phyloP scores from a whole-genome alignment of 2,329 filamentous ascomycete species.

The Didymosphaeria variabile region DNA sequence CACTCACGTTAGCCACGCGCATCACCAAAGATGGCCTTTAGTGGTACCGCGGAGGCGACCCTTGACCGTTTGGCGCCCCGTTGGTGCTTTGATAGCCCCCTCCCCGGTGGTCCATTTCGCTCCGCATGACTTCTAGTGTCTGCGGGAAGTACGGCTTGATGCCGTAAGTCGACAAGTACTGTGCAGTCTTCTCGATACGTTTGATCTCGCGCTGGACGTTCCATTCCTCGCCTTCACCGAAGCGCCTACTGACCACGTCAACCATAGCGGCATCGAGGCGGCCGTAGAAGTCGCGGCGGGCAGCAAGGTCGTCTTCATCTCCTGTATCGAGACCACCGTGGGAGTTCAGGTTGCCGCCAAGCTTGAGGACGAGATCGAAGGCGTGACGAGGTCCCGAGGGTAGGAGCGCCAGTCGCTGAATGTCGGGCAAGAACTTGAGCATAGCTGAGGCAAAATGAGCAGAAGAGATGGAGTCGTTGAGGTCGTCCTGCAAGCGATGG shows the following conservation, averaged over 20 bases:
- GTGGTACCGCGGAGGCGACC: slow-evolving; percentile 49
- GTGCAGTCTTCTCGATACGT: slow-evolving; percentile 64
- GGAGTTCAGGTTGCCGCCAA: slow-evolving; percentile 64
- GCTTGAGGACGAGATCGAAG: slow-evolving; percentile 64
- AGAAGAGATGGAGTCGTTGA: slow-evolving; percentile 63
- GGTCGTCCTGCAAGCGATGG: slow-evolving; percentile 64
- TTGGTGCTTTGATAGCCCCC: slow-evolving; percentile 23
- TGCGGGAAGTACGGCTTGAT: slow-evolving; percentile 63
- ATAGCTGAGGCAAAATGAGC: slow-evolving; percentile 63
- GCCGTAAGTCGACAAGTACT: slow-evolving; percentile 61
- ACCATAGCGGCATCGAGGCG: slow-evolving; percentile 61
- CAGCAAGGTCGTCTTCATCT: slow-evolving; percentile 58
- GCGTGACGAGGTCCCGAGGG: slow-evolving; percentile 59
- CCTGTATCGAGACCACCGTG: slow-evolving; percentile 62
- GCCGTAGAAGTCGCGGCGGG: slow-evolving; percentile 60
- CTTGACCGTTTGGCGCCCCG: slow-evolving; percentile 38
- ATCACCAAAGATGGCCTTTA: slow-evolving; percentile 20
- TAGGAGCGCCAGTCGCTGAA: slow-evolving; percentile 59
- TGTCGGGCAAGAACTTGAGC: slow-evolving; percentile 64
- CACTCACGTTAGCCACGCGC: slow-evolving; percentile 1
- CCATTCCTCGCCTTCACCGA: slow-evolving; percentile 63
- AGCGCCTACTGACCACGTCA: slow-evolving; percentile 60
- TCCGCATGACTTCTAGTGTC: slow-evolving; percentile 60
- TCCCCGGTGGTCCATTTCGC: slow-evolving; percentile 47
- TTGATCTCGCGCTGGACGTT: slow-evolving; percentile 62